Base-by-base conservation (phyloP, 306 rosid genomes). In the Trichosanthes truncata region DNA sequence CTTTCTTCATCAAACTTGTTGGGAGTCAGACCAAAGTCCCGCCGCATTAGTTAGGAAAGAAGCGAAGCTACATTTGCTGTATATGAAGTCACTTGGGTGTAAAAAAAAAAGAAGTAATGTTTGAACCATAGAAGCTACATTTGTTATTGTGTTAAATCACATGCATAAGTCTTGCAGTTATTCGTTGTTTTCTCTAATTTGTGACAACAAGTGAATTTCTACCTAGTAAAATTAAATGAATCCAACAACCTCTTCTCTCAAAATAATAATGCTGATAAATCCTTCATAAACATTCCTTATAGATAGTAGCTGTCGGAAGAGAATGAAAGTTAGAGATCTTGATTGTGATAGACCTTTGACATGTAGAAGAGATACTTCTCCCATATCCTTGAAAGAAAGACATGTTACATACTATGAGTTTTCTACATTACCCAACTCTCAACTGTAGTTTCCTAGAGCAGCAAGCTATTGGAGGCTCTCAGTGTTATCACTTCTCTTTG, bases 221-320 rank as follows among this genome's bases (percentile, higher is more conserved):
- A 23, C 56, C 55, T 43, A 13, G 49, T 68, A 6, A n/a, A 45
- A 15, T 25, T 21, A 72, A 43, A 72, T 46, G 40, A 46, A 9
- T 69, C 33, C 76, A 21, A n/a, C 35, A 21, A 15, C 3, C 40
- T 68, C 74, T 68, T 45, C 74, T n/a, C n/a, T 71, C 23, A 2
- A 69, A 25, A 48, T 48, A 13, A 73, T 2, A 9, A 26, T 73
- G 25, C 38, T 48, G 3, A 72, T 72, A 72, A 48, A 25, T 73
- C 25, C 43, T 73, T 14, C 33, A 73, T 48, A 43, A 73, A 25
- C 77, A 56, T 52, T 48, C 59, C n/a, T 62, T 60, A 38, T 74
- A 88, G 86, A 76, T 69, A 38, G 31, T 25, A 80, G 55, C 77
- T 29, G 84, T 63, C 79, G 26, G 45, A 83, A 85, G 85, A 86